Evolutionary conservation across 1,139 yeast genomes (phyloP).

Genomic region (Geotrichum cucujoidarum): DNA sequence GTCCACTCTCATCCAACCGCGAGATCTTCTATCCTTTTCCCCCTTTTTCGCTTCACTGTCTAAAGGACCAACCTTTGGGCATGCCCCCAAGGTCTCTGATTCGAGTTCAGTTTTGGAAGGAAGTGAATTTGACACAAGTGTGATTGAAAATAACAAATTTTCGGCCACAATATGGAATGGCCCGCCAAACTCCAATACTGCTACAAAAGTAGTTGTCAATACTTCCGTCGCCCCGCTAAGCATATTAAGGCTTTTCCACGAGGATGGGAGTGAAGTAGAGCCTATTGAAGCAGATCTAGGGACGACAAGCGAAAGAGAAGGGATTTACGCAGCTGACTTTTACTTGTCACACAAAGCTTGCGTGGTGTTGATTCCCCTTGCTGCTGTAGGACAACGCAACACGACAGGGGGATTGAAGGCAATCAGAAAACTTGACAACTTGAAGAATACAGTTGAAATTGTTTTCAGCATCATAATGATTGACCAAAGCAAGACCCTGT

Average conservation of each 20-base stretch:
- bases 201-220: slow-evolving; percentile 9
- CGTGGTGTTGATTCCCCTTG: slow-evolving; percentile 12
- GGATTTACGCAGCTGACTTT: slow-evolving; percentile 7
- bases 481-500: slow-evolving; percentile 1
- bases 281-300: slow-evolving; percentile 18
- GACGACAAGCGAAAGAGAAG: slow-evolving; percentile 1
- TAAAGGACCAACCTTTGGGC: background rate
- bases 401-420: slow-evolving; percentile 9
- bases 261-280: background rate
- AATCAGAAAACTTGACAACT: slow-evolving; percentile 5
- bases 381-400: slow-evolving; percentile 10
- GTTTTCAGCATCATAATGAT: slow-evolving; percentile 11
- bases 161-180: background rate
- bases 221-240: slow-evolving; percentile 8
- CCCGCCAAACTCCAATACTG: background rate
- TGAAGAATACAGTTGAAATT: slow-evolving; percentile 14
- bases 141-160: background rate
- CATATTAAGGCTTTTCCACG: slow-evolving; percentile 6
- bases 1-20: background rate
- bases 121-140: background rate
- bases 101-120: background rate
- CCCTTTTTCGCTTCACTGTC: background rate
- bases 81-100: background rate
- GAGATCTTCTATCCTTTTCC: slow-evolving; percentile 1
- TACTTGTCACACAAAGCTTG: slow-evolving; percentile 16